These are phyloP conservation scores for Begonia fuchsioides DNA, from an alignment of 306 rosid species.

Conservation along the genomic window DNA sequence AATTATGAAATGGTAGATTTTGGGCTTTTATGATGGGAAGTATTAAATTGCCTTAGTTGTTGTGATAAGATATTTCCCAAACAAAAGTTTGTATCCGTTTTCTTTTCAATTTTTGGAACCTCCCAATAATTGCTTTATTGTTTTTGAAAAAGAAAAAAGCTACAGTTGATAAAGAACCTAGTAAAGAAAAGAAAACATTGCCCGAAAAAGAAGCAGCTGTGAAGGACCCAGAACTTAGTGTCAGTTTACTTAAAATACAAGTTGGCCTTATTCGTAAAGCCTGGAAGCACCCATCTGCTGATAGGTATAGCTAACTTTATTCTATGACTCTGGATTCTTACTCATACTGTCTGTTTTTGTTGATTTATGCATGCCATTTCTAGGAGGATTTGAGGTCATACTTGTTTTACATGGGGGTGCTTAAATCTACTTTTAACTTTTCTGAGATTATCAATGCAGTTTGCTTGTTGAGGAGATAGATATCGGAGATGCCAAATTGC, in stretches of 20 bases:
- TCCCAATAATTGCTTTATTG: background rate
- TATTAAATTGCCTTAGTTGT: too few species aligned
- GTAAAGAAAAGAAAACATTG: slow-evolving; percentile 42
- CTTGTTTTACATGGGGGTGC: too few species aligned
- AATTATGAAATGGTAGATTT: too few species aligned
- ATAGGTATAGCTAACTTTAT: slow-evolving; percentile 42
- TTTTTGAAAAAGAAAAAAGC: slow-evolving; percentile 35
- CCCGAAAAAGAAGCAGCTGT: slow-evolving; percentile 33
- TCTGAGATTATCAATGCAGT: slow-evolving; percentile 26
- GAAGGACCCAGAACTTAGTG: slow-evolving; percentile 69
- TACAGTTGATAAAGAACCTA: slow-evolving; percentile 27
- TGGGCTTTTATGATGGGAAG: too few species aligned
- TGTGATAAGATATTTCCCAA: too few species aligned
- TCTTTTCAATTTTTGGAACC: slow-evolving; percentile 5
- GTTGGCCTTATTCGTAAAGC: slow-evolving; percentile 86
- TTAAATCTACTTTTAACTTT: background rate
- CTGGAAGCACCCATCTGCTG: slow-evolving; percentile 97
- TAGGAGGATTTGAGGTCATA: too few species aligned
- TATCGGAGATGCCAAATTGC: slow-evolving; percentile 64
- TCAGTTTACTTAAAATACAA: slow-evolving; percentile 80
- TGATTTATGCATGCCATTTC: too few species aligned
- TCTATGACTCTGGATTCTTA: too few species aligned
- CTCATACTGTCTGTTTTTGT: too few species aligned
- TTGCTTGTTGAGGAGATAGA: slow-evolving; percentile 95
- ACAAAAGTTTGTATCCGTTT: slow-evolving; percentile 1